phyloP scores from a whole-genome alignment of 2,329 filamentous ascomycete genomes.

The Pseudocercospora ulei region DNA sequence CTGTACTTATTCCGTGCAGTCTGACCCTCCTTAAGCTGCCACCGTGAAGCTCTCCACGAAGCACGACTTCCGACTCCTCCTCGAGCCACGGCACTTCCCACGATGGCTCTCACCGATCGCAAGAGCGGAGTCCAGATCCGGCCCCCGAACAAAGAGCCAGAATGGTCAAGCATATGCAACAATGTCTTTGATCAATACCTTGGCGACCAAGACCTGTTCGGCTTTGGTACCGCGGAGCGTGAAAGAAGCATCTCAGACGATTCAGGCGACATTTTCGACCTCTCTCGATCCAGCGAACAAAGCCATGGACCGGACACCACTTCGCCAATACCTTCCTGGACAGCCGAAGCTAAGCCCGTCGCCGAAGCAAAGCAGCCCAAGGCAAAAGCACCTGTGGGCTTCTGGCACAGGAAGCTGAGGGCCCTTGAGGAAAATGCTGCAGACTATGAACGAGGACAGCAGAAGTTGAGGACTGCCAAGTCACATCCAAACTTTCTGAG shows the following conservation, averaged over 20 bases:
- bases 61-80: neutral
- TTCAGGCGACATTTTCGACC: slow-evolving; percentile 43
- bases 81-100: slow-evolving; percentile 1
- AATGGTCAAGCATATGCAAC: slow-evolving; percentile 50
- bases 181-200: slow-evolving; percentile 57
- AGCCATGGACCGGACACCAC: slow-evolving; percentile 40
- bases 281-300: slow-evolving; percentile 44
- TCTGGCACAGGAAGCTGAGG: slow-evolving; percentile 48
- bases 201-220: slow-evolving; percentile 47
- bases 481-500: slow-evolving; percentile 35
- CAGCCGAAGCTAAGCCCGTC: slow-evolving; percentile 20
- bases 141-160: slow-evolving; percentile 45
- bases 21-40: neutral
- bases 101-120: slow-evolving; percentile 23
- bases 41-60: neutral
- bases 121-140: slow-evolving; percentile 35
- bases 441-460: slow-evolving; percentile 39
- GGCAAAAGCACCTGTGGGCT: slow-evolving; percentile 39
- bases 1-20: slow-evolving; percentile 8
- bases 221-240: slow-evolving; percentile 41
- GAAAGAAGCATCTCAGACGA: slow-evolving; percentile 44
- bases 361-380: slow-evolving; percentile 32
- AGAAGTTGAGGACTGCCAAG: slow-evolving; percentile 26
- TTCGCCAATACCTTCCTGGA: slow-evolving; percentile 44
- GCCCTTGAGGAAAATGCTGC: slow-evolving; percentile 45